phyloP scores from a whole-genome alignment of 2,329 filamentous ascomycete species.

The Diaporthe eres region DNA sequence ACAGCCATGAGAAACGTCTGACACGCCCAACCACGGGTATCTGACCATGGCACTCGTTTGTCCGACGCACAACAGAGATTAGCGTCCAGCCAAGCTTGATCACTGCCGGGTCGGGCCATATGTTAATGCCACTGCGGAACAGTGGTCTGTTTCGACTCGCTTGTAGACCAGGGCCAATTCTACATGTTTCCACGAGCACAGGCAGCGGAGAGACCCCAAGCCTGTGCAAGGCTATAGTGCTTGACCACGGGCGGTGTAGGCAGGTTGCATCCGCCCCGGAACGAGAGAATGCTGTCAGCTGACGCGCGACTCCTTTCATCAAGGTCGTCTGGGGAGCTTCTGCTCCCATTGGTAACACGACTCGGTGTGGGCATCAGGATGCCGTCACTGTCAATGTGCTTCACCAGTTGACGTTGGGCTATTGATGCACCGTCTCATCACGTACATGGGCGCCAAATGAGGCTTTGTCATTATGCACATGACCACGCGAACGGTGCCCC shows the following conservation, averaged over 20 bases:
- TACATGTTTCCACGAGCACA: neutral
- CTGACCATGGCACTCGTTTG: neutral
- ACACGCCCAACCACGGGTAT: neutral
- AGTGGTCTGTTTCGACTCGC: too few relatives aligned
- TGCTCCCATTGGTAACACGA: neutral
- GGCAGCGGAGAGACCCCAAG: too few relatives aligned
- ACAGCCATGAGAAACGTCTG: neutral
- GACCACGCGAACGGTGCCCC: neutral
- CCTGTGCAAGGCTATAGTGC: neutral
- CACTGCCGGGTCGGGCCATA: neutral
- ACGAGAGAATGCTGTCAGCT: neutral
- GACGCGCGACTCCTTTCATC: neutral
- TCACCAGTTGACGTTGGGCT: too few relatives aligned
- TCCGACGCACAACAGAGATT: neutral
- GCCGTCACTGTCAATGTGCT: neutral
- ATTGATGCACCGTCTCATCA: neutral
- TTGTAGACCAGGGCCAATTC: too few relatives aligned
- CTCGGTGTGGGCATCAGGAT: constrained; percentile 1
- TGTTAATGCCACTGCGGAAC: neutral
- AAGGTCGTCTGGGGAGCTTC: too few relatives aligned
- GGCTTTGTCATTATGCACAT: neutral
- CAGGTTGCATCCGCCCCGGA: neutral
- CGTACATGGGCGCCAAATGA: neutral
- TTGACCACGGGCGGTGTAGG: neutral
- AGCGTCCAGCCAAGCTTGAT: neutral